phyloP scores from a whole-genome alignment of 1,284 basidiomycete species.

The Malassezia obtusa region DNA sequence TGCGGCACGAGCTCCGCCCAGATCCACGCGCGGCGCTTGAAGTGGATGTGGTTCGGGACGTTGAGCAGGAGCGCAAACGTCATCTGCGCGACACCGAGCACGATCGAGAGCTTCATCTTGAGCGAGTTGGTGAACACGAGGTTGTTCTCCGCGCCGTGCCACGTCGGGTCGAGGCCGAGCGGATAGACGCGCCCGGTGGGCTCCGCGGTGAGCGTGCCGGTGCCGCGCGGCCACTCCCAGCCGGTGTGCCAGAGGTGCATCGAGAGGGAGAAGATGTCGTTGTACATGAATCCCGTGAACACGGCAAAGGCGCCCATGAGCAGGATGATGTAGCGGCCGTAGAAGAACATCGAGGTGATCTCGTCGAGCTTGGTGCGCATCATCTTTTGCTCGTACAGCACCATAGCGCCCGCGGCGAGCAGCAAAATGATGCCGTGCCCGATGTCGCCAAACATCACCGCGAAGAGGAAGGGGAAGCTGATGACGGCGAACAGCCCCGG shows the following conservation, averaged over 20 bases:
- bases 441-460: conserved; percentile 99
- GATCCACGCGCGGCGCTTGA: conserved; percentile 74
- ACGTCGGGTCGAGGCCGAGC: conserved; percentile 87
- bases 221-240: conserved; percentile 64
- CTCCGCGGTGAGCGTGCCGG: conserved; percentile 33
- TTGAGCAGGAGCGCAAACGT: conserved; percentile 93
- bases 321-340: conserved; percentile 93
- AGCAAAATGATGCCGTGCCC: conserved; percentile 85
- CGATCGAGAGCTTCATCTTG: conserved; percentile 99
- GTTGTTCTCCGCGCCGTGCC: conserved; percentile 86
- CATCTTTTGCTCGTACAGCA: conserved; percentile 70
- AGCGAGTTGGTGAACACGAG: conserved; percentile 95
- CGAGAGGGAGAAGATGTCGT: conserved; percentile 95
- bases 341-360: conserved; percentile 86
- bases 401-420: conserved; percentile 69
- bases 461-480: conserved; percentile 97
- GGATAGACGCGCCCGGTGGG: conserved; percentile 63
- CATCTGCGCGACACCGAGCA: conserved; percentile 96
- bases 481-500: conserved; percentile 87
- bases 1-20: conserved; percentile 93
- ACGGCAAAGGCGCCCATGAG: conserved; percentile 87
- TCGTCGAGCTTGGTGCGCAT: conserved; percentile 69
- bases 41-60: conserved; percentile 86
- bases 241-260: conserved; percentile 79
- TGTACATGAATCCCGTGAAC: conserved; percentile 95